Percentiles rank a stretch among this genome's conserved stretches.
Evolutionary conservation across 495 filamentous ascomycete species (phyloP).

Genomic region (Letharia columbiana): DNA sequence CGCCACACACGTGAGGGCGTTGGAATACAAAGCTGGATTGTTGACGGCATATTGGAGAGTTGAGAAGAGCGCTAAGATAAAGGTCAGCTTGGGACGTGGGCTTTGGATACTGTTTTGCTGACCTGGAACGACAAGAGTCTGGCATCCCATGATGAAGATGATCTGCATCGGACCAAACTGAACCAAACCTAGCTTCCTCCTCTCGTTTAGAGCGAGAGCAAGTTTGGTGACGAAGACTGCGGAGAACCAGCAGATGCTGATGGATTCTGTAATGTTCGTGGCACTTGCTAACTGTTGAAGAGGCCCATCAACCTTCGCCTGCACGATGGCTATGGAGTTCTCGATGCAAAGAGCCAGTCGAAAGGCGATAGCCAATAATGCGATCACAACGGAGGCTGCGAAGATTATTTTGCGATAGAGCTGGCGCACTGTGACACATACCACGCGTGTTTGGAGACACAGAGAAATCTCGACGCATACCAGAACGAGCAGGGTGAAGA

Average conservation of each 20-base stretch:
- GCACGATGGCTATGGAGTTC: conserved; percentile 46
- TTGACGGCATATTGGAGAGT: conserved; percentile 48
- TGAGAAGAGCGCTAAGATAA: conserved; percentile 40
- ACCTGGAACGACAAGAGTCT: conserved; percentile 75
- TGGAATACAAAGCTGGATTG: conserved; percentile 51
- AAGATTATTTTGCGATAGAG: conserved; percentile 39
- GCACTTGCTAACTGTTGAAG: conserved; percentile 43
- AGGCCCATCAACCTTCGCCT: conserved; percentile 35
- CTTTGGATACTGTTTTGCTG: conserved; percentile 28
- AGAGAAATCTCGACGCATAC: conserved; percentile 57
- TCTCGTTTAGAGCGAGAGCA: conserved; percentile 48
- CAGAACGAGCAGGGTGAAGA: conserved; percentile 51
- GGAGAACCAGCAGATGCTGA: conserved; percentile 68
- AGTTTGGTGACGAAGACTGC: conserved; percentile 65
- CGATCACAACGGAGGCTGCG: conserved; percentile 42
- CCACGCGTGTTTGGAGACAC: conserved; percentile 61
- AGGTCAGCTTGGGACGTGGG: conserved; percentile 18
- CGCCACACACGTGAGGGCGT: conserved; percentile 57
- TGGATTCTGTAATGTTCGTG: conserved; percentile 47
- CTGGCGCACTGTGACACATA: conserved; percentile 43
- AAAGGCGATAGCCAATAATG: conserved; percentile 49
- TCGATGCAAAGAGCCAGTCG: conserved; percentile 50
- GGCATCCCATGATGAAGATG: conserved; percentile 66
- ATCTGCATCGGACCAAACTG: conserved; percentile 61
- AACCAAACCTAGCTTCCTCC: conserved; percentile 47